These are phyloP conservation scores for Tarenaya hassleriana DNA, from an alignment of 345 rosid species.

Conservation along the genomic window DNA sequence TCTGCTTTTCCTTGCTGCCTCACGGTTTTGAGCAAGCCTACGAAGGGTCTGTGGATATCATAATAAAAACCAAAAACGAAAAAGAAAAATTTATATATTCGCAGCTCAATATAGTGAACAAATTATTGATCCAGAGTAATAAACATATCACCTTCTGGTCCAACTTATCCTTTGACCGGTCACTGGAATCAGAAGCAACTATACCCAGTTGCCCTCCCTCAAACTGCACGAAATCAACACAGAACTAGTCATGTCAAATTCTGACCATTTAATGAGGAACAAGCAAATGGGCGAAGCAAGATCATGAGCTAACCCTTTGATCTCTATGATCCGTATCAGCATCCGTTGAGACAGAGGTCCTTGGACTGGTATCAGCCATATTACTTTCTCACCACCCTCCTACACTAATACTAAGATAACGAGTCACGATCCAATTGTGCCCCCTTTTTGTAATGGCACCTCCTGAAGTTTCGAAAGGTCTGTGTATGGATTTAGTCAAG, in stretches of 20 bases:
- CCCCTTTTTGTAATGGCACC: conserved; percentile 32
- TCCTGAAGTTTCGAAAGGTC: conserved; percentile 20
- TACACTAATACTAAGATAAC: conserved; percentile 35
- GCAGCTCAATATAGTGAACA: conserved; percentile 3
- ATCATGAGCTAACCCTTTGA: conserved; percentile 49
- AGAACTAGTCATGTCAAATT: conserved; percentile 7
- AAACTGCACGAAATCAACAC: conserved; percentile 43
- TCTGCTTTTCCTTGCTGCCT: conserved; percentile 98
- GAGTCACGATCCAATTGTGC: conserved; percentile 37
- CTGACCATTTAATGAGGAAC: conserved; percentile 7
- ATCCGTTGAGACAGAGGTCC: conserved; percentile 80
- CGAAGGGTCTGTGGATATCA: conserved; percentile 68
- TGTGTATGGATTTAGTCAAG: neutral
- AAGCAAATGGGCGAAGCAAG: conserved; percentile 7
- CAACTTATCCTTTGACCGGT: conserved; percentile 77
- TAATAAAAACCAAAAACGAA: conserved; percentile 17
- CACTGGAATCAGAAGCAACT: conserved; percentile 87
- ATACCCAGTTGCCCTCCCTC: conserved; percentile 46
- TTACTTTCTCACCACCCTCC: conserved; percentile 59
- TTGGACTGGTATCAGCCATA: conserved; percentile 83
- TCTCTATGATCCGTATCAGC: conserved; percentile 75
- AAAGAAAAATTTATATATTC: neutral
- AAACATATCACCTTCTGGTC: conserved; percentile 80
- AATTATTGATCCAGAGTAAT: conserved; percentile 11
- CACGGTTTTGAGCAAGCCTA: conserved; percentile 96